phyloP scores from a whole-genome alignment of 345 rosid species.

The Acer negundo region DNA sequence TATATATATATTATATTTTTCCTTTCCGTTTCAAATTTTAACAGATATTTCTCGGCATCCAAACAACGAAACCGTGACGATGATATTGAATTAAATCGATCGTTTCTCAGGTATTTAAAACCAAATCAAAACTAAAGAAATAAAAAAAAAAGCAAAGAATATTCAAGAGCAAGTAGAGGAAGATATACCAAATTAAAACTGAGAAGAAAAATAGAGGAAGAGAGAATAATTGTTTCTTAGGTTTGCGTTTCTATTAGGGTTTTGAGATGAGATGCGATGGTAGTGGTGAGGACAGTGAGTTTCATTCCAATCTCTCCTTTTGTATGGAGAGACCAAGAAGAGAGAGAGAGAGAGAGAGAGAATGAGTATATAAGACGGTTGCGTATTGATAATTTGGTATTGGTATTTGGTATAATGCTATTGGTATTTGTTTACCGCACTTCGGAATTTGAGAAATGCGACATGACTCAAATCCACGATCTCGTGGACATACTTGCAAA shows the following conservation, averaged over 20 bases:
- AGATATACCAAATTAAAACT: slow-evolving; percentile 17
- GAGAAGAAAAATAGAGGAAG: not conserved
- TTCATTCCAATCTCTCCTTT: not conserved
- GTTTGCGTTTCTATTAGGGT: slow-evolving; percentile 11
- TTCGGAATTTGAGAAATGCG: too few relatives aligned
- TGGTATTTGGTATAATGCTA: not conserved
- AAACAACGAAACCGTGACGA: not conserved
- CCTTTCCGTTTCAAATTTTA: not conserved
- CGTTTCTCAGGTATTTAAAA: not conserved
- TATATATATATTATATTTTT: too few relatives aligned
- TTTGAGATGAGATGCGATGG: not conserved
- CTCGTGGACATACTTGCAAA: too few relatives aligned
- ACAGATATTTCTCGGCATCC: not conserved
- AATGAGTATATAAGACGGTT: not conserved
- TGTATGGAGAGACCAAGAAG: too few relatives aligned
- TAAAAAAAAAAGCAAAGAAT: not conserved
- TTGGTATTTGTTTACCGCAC: not conserved
- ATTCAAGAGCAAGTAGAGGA: not conserved
- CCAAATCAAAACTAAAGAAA: not conserved
- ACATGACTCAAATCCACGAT: too few relatives aligned
- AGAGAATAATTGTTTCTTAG: not conserved
- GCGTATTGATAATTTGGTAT: slow-evolving; percentile 1
- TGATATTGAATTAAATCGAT: not conserved
- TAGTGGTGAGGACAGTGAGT: not conserved
- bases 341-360: not conserved